These are phyloP conservation scores for Daldinia caldariorum DNA, from an alignment of 495 filamentous ascomycete species.

Conservation along the genomic window DNA sequence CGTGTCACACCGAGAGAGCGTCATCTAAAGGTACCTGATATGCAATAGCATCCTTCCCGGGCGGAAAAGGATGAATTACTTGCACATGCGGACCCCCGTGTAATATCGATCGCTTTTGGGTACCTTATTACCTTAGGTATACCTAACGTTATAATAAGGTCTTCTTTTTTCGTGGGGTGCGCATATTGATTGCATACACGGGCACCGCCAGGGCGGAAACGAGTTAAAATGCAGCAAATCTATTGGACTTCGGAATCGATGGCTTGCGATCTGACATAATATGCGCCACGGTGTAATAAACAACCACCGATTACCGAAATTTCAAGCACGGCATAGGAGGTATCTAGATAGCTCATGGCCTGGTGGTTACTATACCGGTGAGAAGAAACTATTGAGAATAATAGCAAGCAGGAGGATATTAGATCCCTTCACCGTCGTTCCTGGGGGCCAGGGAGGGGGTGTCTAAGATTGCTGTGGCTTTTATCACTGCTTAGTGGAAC, in stretches of 20 bases:
- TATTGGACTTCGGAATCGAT: slow-evolving; percentile 35
- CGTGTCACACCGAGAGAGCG: not conserved
- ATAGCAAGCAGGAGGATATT: not conserved
- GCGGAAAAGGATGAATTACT: slow-evolving; percentile 25
- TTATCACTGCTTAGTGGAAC: not conserved
- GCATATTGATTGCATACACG: slow-evolving; percentile 33
- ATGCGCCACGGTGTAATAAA: slow-evolving; percentile 28
- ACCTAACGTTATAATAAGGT: not conserved
- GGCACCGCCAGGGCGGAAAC: slow-evolving; percentile 40
- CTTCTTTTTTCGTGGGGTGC: slow-evolving; percentile 37
- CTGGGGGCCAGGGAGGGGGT: not conserved
- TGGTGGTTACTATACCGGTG: not conserved
- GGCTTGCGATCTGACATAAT: slow-evolving; percentile 44
- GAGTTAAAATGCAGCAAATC: slow-evolving; percentile 22
- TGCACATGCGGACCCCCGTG: slow-evolving; percentile 18
- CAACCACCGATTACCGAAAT: slow-evolving; percentile 1
- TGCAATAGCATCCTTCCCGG: slow-evolving; percentile 25
- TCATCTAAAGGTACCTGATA: slow-evolving; percentile 4
- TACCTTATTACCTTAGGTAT: not conserved
- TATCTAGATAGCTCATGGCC: not conserved
- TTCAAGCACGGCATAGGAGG: not conserved
- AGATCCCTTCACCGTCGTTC: not conserved
- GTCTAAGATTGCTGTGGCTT: slow-evolving; percentile 2
- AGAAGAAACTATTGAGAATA: not conserved
- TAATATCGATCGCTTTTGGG: slow-evolving; percentile 12